Evolutionary conservation across 495 filamentous ascomycete genomes (phyloP).

Genomic region (Neurospora discreta): DNA sequence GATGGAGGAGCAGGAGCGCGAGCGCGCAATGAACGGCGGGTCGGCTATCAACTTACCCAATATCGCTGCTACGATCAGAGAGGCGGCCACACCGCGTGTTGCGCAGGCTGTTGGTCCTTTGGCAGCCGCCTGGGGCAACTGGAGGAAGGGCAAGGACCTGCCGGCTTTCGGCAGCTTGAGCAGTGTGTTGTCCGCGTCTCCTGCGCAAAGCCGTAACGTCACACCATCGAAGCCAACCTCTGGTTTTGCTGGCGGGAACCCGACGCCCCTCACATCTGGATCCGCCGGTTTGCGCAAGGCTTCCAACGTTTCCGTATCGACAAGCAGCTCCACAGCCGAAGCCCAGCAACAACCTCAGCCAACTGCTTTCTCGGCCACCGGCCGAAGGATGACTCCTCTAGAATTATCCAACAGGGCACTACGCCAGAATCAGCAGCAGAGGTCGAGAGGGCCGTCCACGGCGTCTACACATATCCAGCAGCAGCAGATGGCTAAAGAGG

Average conservation of each 20-base stretch:
- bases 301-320: neutral
- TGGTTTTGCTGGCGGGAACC: slow-evolving; percentile 54
- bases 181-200: slow-evolving; percentile 23
- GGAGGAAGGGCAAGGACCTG: slow-evolving; percentile 72
- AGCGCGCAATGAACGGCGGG: slow-evolving; percentile 49
- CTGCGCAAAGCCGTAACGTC: slow-evolving; percentile 29
- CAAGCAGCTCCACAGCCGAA: slow-evolving; percentile 1
- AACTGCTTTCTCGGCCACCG: slow-evolving; percentile 40
- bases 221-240: slow-evolving; percentile 52
- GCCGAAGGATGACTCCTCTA: slow-evolving; percentile 37
- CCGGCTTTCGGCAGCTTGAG: slow-evolving; percentile 31
- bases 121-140: slow-evolving; percentile 57
- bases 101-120: slow-evolving; percentile 67
- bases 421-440: neutral
- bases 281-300: neutral
- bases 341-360: slow-evolving; percentile 38
- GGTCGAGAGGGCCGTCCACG: slow-evolving; percentile 20
- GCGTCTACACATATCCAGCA: neutral
- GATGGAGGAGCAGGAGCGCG: slow-evolving; percentile 93
- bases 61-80: slow-evolving; percentile 40
- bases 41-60: slow-evolving; percentile 42
- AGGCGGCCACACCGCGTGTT: slow-evolving; percentile 64
- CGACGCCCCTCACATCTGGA: slow-evolving; percentile 71
- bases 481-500: slow-evolving; percentile 10
- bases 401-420: slow-evolving; percentile 35